A percentile compares a stretch with the other conserved stretches of the same genome.
phyloP scores from a whole-genome alignment of 2,329 filamentous ascomycete genomes.

The Cercospora sp. region DNA sequence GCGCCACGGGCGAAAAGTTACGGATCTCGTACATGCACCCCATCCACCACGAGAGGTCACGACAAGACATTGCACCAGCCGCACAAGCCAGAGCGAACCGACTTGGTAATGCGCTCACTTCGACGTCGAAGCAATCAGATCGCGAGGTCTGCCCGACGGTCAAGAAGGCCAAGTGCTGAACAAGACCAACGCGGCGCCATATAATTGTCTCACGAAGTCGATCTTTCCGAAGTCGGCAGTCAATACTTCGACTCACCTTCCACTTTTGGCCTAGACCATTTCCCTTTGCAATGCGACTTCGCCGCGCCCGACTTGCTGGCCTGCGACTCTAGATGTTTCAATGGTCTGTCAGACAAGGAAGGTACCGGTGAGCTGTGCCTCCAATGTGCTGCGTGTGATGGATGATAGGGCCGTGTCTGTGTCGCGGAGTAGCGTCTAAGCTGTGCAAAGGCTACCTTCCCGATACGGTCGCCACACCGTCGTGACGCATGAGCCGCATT shows the following conservation, averaged over 20 bases:
- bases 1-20: neutral
- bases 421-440: conserved; percentile 9
- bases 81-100: neutral
- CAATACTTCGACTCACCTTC: conserved; percentile 7
- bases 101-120: conserved; percentile 9
- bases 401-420: conserved; percentile 11
- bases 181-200: conserved; percentile 2
- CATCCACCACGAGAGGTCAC: neutral
- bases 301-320: conserved; percentile 1
- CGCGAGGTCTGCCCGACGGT: neutral
- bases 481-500: conserved; percentile 14
- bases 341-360: conserved; percentile 2
- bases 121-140: neutral
- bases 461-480: conserved; percentile 2
- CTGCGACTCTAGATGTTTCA: neutral
- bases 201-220: conserved; percentile 1
- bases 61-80: conserved; percentile 2
- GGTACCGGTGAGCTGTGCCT: conserved; percentile 2
- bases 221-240: conserved; percentile 20
- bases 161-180: conserved; percentile 7
- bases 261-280: conserved; percentile 6
- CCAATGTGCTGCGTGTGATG: neutral
- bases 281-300: conserved; percentile 1
- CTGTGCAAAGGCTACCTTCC: conserved; percentile 12
- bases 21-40: neutral